phyloP scores from a whole-genome alignment of 78 protist genomes.

The Monocercomonoides exilis region DNA sequence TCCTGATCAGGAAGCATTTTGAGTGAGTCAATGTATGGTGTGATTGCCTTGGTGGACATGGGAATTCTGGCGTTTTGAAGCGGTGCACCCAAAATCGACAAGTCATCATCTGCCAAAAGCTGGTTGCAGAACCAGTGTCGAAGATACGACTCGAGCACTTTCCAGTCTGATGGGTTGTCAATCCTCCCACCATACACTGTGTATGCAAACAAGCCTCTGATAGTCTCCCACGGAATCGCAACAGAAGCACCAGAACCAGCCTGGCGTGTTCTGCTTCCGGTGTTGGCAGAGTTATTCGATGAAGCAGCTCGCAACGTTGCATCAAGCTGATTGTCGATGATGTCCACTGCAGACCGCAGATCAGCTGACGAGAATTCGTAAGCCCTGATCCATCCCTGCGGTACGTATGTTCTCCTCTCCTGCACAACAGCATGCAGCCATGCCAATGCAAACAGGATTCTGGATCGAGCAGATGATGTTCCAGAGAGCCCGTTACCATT shows the following conservation, averaged over 20 bases:
- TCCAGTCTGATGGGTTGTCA: constrained; percentile 47
- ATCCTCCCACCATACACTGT: constrained; percentile 68
- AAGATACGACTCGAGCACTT: constrained; percentile 52
- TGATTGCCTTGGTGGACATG: background rate
- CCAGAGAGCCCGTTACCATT: background rate
- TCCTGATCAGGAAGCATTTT: constrained; percentile 42
- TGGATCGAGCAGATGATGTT: constrained; percentile 11
- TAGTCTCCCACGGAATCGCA: constrained; percentile 35
- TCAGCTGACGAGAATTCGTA: constrained; percentile 71
- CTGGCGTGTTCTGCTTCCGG: background rate
- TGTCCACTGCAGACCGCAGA: constrained; percentile 51
- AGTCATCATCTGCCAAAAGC: constrained; percentile 5
- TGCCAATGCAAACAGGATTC: constrained; percentile 50
- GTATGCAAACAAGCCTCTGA: constrained; percentile 46
- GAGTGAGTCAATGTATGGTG: background rate
- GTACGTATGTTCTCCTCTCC: constrained; percentile 70
- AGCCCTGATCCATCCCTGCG: constrained; percentile 72
- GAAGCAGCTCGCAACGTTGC: background rate
- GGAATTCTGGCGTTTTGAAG: constrained; percentile 3
- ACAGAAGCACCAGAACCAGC: background rate
- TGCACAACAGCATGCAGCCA: constrained; percentile 71
- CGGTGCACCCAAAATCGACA: background rate
- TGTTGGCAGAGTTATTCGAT: background rate
- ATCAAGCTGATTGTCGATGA: constrained; percentile 13
- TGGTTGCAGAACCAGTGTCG: constrained; percentile 17